Evolutionary conservation across 352 stramenopile species (phyloP).

Genomic region (Phytophthora idaei): DNA sequence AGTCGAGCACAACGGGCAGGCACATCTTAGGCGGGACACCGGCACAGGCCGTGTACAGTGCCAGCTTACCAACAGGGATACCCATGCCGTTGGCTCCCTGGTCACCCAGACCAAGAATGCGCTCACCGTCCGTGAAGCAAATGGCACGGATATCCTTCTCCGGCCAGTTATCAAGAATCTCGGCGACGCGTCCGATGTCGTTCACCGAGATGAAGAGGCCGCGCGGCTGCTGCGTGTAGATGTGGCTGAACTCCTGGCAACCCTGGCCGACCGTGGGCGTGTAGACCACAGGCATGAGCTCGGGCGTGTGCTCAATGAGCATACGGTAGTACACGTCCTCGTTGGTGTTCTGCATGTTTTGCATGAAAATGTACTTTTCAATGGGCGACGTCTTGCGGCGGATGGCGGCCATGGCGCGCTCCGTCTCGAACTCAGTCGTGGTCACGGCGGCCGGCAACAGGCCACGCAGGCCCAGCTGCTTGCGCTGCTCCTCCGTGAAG

Average conservation of each 20-base stretch:
- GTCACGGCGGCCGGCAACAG: conserved; percentile 87
- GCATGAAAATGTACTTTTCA: conserved; percentile 95
- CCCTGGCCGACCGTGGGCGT: conserved; percentile 96
- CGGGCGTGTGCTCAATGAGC: conserved; percentile 86
- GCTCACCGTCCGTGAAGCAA: conserved; percentile 96
- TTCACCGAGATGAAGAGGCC: conserved; percentile 93
- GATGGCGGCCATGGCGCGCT: conserved; percentile 88
- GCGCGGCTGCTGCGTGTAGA: conserved; percentile 89
- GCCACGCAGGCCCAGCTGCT: conserved; percentile 89
- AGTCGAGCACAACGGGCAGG: conserved; percentile 95
- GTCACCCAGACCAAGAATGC: conserved; percentile 96
- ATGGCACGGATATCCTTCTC: conserved; percentile 96
- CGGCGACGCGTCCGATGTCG: conserved; percentile 78
- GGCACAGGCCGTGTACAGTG: conserved; percentile 94
- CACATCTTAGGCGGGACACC: conserved; percentile 93
- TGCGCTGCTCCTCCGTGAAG: conserved; percentile 91
- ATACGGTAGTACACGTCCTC: conserved; percentile 93
- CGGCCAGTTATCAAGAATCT: conserved; percentile 96
- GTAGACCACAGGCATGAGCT: conserved; percentile 98
- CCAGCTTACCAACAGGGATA: conserved; percentile 96
- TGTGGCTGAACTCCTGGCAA: conserved; percentile 91
- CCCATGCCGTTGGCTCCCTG: conserved; percentile 90
- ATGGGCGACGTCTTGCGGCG: conserved; percentile 86
- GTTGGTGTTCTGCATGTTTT: conserved; percentile 90
- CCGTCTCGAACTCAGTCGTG: conserved; percentile 88